A percentile compares a stretch with the other conserved stretches of the same genome.
These are phyloP conservation scores for Saccharomycopsis capsularis DNA, from an alignment of 805 yeast species.

Conservation along the genomic window DNA sequence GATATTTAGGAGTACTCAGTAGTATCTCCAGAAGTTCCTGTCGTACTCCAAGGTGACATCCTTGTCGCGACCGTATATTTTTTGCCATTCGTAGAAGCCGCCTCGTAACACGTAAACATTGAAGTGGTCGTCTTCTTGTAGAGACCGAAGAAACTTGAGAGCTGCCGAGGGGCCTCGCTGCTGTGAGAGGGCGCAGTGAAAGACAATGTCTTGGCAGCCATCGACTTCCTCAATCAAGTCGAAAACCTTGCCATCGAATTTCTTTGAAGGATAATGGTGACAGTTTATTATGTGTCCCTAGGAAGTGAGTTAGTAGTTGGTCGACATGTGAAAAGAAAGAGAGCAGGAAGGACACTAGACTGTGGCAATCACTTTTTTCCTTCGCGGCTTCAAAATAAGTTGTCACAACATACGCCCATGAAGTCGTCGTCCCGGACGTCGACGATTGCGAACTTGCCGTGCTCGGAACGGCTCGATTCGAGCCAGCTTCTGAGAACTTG, in stretches of 20 bases:
- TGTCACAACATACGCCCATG: slow-evolving; percentile 14
- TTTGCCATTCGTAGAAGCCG: slow-evolving; percentile 84
- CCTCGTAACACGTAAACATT: slow-evolving; percentile 70
- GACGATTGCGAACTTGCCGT: slow-evolving; percentile 20
- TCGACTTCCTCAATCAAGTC: slow-evolving; percentile 63
- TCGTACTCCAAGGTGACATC: slow-evolving; percentile 55
- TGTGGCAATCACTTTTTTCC: too few species aligned
- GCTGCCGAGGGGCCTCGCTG: slow-evolving; percentile 90
- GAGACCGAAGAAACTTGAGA: slow-evolving; percentile 40
- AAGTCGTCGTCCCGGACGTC: slow-evolving; percentile 22
- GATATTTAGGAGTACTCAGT: too few species aligned
- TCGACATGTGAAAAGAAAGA: background rate
- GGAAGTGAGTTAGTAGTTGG: slow-evolving; percentile 9
- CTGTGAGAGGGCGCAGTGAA: slow-evolving; percentile 89
- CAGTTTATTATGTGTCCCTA: slow-evolving; percentile 20
- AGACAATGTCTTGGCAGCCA: slow-evolving; percentile 68
- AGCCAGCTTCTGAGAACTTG: slow-evolving; percentile 18
- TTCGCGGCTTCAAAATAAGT: too few species aligned
- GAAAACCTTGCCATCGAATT: slow-evolving; percentile 9
- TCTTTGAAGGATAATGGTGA: slow-evolving; percentile 16
- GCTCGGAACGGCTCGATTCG: slow-evolving; percentile 12
- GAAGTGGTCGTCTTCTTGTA: slow-evolving; percentile 24
- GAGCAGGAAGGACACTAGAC: background rate
- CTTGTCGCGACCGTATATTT: slow-evolving; percentile 58
- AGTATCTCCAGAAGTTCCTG: slow-evolving; percentile 36